A percentile compares a stretch with the other conserved stretches of the same genome.
Conservation (phyloP, 768 basidiomycete species). For the Strobilomyces confusus region DNA sequence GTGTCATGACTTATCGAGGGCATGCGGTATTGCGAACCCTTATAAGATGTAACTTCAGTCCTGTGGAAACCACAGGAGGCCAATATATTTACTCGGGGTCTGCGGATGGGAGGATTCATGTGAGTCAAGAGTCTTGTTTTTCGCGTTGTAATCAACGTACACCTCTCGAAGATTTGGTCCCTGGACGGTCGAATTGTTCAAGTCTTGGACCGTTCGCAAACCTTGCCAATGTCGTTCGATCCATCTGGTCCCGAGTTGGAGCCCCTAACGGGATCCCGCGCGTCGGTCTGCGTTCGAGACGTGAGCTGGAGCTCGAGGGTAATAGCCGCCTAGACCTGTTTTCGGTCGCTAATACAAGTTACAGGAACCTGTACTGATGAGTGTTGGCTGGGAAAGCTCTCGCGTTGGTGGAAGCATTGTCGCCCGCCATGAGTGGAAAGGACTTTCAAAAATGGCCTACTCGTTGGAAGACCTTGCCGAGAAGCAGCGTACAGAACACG, state of each 20-base stretch:
- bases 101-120: slow-evolving; percentile 80
- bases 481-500: slow-evolving; percentile 39
- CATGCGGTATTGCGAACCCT: slow-evolving; percentile 88
- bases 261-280: slow-evolving; percentile 24
- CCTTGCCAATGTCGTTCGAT: slow-evolving; percentile 65
- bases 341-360: slow-evolving; percentile 1
- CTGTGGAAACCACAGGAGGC: slow-evolving; percentile 83
- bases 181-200: slow-evolving; percentile 85
- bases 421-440: slow-evolving; percentile 96
- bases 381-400: slow-evolving; percentile 78
- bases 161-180: slow-evolving; percentile 74
- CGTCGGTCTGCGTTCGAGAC: slow-evolving; percentile 72
- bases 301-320: slow-evolving; percentile 93
- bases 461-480: slow-evolving; percentile 74
- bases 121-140: slow-evolving; percentile 32
- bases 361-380: slow-evolving; percentile 87
- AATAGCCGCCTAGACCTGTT: slow-evolving; percentile 3
- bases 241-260: slow-evolving; percentile 61
- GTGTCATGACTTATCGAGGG: slow-evolving; percentile 93
- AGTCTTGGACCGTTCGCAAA: slow-evolving; percentile 75
- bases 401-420: slow-evolving; percentile 63
- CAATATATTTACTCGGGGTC: slow-evolving; percentile 96
- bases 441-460: slow-evolving; percentile 66
- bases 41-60: slow-evolving; percentile 96
- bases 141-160: slow-evolving; percentile 4